These are phyloP conservation scores for Pulveroboletus ravenelii DNA, from an alignment of 768 basidiomycete species.

Conservation along the genomic window DNA sequence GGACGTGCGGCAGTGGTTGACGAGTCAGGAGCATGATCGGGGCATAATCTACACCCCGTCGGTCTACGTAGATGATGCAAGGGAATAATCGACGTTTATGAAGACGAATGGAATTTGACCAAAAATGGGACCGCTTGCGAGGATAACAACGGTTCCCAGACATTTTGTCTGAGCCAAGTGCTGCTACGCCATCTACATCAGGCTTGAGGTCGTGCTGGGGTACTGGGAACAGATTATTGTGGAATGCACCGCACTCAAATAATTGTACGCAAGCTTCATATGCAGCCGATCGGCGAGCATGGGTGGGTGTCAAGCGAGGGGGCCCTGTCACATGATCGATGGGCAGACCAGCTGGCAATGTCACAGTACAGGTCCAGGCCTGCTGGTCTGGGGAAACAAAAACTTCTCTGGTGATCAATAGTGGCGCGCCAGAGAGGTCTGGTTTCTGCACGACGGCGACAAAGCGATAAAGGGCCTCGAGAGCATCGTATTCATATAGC, in stretches of 20 bases:
- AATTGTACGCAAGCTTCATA: constrained; percentile 51
- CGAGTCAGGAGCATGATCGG: constrained; percentile 67
- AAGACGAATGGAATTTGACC: constrained; percentile 43
- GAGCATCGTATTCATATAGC: constrained; percentile 56
- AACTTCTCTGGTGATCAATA: constrained; percentile 24
- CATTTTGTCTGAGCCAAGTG: constrained; percentile 23
- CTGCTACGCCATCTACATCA: background rate
- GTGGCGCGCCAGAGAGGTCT: constrained; percentile 4
- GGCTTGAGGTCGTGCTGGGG: constrained; percentile 4
- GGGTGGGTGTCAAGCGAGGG: constrained; percentile 39
- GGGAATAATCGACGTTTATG: constrained; percentile 22
- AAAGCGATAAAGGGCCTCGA: constrained; percentile 52
- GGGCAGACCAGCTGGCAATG: constrained; percentile 41
- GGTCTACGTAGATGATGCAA: constrained; percentile 39
- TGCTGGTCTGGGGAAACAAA: constrained; percentile 14
- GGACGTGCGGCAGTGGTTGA: constrained; percentile 56
- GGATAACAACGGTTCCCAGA: constrained; percentile 51
- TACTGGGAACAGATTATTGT: constrained; percentile 40
- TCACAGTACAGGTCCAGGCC: constrained; percentile 45
- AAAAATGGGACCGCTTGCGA: constrained; percentile 62
- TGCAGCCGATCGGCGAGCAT: constrained; percentile 58
- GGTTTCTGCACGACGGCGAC: constrained; percentile 24
- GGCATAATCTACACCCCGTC: constrained; percentile 36
- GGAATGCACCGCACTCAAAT: constrained; percentile 47
- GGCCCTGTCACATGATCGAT: constrained; percentile 42